Base-by-base conservation (phyloP, 352 stramenopile genomes). In the Globisporangium heterothallicum region DNA sequence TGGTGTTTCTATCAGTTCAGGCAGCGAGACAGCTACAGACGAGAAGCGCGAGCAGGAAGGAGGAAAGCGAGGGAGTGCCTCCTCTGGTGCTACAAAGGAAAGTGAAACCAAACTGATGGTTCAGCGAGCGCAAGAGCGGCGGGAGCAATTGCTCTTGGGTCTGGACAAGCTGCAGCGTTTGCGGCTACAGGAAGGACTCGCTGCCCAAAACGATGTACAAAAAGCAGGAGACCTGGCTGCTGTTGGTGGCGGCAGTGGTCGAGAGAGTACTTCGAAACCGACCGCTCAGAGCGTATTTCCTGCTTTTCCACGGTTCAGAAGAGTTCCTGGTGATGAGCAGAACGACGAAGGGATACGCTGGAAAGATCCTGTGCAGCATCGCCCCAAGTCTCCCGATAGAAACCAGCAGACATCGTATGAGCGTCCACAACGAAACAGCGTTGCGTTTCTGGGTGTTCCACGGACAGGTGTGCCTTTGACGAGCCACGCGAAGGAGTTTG, bases 401-500 rank as follows among this genome's bases (percentile, higher is more conserved):
- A 29, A 44, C 29, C 26, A 57, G 21, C n/a, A 4, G 13, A 10
- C 16, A 19, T 14, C 6, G 2, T 14, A 38, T 13, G 41, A 27
- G 18, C 1, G 30, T 36, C 2, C 6, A 36, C 34, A 24, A 1
- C 18, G 35, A 47, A n/a, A 43, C 12, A 52, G 32, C 24, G 59
- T 51, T n/a, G n/a, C 3, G 43, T 81, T 66, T 26, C 47, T 64
- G 10, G 71, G 73, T 1, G 60, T 75, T 14, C 75, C 77, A 9
- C 64, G 75, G 36, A 49, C 45, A 16, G 78, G 75, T 10, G 73
- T 86, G 0, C 63, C 69, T 2, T 52, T 88, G 14, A 84, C 78
- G 7, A 19, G 30, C 7, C 53, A 76, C 16, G 69, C 68, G 2
- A 82, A 73, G 52, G 56, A 49, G 14, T 84, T 83, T 48, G 63